These are phyloP conservation scores for Pyricularia pennisetigena DNA, from an alignment of 2,329 filamentous ascomycete genomes.

Conservation along the genomic window DNA sequence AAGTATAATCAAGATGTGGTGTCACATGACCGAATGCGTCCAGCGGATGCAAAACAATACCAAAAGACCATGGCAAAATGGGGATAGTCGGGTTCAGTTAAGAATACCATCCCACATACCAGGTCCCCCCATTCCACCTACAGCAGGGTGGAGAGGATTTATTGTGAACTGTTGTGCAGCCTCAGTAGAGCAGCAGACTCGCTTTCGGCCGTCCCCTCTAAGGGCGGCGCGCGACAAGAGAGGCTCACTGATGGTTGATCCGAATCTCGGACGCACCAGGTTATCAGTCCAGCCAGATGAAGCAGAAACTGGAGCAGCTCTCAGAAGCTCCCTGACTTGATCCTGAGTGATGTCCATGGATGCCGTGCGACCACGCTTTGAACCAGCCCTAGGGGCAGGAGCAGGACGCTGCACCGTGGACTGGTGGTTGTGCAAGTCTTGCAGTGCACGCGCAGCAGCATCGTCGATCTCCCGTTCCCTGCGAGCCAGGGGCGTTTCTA, in stretches of 20 bases:
- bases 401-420: conserved; percentile 20
- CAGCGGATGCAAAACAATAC: background rate
- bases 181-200: conserved; percentile 56
- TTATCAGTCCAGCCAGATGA: conserved; percentile 16
- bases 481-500: conserved; percentile 35
- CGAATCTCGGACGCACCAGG: conserved; percentile 25
- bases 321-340: conserved; percentile 55
- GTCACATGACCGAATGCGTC: background rate
- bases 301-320: conserved; percentile 17
- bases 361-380: conserved; percentile 50
- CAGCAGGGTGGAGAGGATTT: conserved; percentile 35
- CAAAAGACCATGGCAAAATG: background rate
- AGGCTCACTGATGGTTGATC: conserved; percentile 15
- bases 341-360: conserved; percentile 55
- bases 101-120: conserved; percentile 61
- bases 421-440: conserved; percentile 49
- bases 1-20: background rate
- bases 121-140: conserved; percentile 41
- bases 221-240: conserved; percentile 30
- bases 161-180: conserved; percentile 37
- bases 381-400: conserved; percentile 25
- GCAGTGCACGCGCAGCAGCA: conserved; percentile 47
- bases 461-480: conserved; percentile 40
- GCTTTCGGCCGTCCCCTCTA: conserved; percentile 46
- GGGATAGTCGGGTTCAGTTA: conserved; percentile 26